Conservation (phyloP, 2,329 filamentous ascomycete genomes). For the Colletotrichum tabaci region DNA sequence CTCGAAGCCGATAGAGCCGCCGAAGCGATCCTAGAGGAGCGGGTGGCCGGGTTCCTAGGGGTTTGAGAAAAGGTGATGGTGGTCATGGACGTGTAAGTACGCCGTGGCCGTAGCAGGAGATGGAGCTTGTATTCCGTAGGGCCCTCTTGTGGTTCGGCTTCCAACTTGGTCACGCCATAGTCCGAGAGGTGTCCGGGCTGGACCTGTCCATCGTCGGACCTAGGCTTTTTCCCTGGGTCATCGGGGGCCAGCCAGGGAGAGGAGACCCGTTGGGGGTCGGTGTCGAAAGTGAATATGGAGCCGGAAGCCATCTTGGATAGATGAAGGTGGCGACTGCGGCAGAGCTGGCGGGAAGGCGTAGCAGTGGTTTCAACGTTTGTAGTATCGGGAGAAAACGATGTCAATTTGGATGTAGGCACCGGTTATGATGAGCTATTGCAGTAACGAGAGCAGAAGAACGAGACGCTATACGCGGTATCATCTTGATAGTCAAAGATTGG, state of each 20-base stretch:
- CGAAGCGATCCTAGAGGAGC: conserved; percentile 28
- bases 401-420: conserved; percentile 1
- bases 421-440: conserved; percentile 27
- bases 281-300: conserved; percentile 95
- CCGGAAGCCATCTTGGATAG: conserved; percentile 83
- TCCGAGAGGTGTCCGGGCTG: conserved; percentile 66
- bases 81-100: conserved; percentile 80
- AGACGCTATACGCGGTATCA: conserved; percentile 42
- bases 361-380: conserved; percentile 5
- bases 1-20: conserved; percentile 60
- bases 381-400: neutral
- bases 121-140: conserved; percentile 98
- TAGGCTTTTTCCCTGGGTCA: conserved; percentile 55
- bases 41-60: conserved; percentile 45
- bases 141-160: conserved; percentile 93
- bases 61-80: conserved; percentile 60
- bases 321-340: neutral
- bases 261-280: conserved; percentile 87
- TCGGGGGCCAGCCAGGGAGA: conserved; percentile 87
- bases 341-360: neutral
- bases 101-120: conserved; percentile 83
- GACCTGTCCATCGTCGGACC: conserved; percentile 46
- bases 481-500: conserved; percentile 27
- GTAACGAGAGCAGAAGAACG: conserved; percentile 28
- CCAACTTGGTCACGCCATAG: conserved; percentile 80